Evolutionary conservation across 2,329 filamentous ascomycete genomes (phyloP).

Genomic region (Tolypocladium ovalisporum): DNA sequence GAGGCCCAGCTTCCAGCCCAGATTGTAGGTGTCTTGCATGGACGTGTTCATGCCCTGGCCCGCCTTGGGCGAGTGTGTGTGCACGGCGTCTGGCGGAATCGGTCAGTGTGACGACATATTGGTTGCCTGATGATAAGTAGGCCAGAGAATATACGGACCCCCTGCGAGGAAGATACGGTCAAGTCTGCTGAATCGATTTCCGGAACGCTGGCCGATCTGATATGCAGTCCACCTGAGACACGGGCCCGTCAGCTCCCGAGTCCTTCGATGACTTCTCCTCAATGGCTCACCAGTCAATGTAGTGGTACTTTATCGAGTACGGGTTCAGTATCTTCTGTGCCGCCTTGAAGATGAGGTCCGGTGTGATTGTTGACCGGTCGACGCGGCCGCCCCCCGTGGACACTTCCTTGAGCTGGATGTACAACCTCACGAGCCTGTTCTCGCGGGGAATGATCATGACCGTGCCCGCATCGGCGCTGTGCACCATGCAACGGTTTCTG

Average conservation of each 20-base stretch:
- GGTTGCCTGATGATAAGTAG: neutral
- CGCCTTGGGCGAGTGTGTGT: slow-evolving; percentile 47
- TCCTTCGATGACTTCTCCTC: neutral
- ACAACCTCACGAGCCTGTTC: slow-evolving; percentile 50
- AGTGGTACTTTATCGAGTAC: slow-evolving; percentile 53
- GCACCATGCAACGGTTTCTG: slow-evolving; percentile 45
- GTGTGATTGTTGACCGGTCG: slow-evolving; percentile 52
- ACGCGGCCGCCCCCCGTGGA: slow-evolving; percentile 33
- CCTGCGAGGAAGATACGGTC: slow-evolving; percentile 59
- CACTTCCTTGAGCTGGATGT: slow-evolving; percentile 49
- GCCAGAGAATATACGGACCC: slow-evolving; percentile 34
- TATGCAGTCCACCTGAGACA: slow-evolving; percentile 21
- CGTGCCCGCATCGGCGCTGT: slow-evolving; percentile 42
- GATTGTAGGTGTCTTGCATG: slow-evolving; percentile 51
- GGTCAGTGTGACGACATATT: slow-evolving; percentile 26
- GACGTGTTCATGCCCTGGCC: slow-evolving; percentile 64
- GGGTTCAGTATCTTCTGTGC: slow-evolving; percentile 56
- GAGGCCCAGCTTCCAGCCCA: slow-evolving; percentile 44
- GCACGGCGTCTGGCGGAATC: slow-evolving; percentile 35
- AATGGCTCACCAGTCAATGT: slow-evolving; percentile 50
- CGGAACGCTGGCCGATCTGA: slow-evolving; percentile 56
- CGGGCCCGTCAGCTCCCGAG: neutral
- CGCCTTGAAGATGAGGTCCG: slow-evolving; percentile 48
- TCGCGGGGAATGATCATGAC: slow-evolving; percentile 57
- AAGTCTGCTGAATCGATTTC: slow-evolving; percentile 41